Percentiles rank a stretch among this genome's conserved stretches.
Conservation (phyloP, 2,329 filamentous ascomycete genomes). For the Cladosporium velox region DNA sequence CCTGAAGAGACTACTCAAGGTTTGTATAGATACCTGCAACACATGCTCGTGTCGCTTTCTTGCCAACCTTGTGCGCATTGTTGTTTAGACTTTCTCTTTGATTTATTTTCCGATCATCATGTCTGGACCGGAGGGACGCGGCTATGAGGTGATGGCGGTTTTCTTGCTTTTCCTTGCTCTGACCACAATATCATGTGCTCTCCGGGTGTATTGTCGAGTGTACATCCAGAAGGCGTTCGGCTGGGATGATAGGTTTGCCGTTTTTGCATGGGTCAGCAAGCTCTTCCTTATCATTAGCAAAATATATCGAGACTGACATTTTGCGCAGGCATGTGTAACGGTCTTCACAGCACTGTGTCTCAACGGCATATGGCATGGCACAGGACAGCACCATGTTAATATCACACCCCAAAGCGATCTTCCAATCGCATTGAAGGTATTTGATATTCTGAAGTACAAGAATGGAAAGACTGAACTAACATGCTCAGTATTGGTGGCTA, state of each 20-base stretch:
- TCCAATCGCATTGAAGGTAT: conserved; percentile 26
- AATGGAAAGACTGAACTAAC: neutral
- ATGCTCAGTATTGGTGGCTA: conserved; percentile 44
- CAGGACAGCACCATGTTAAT: conserved; percentile 41
- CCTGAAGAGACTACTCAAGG: neutral
- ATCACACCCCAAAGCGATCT: conserved; percentile 30
- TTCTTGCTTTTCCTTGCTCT: conserved; percentile 9
- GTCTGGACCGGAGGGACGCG: conserved; percentile 10
- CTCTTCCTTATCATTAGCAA: neutral
- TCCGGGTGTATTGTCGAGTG: conserved; percentile 3
- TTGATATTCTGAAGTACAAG: neutral
- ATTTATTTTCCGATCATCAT: neutral
- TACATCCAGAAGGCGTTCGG: conserved; percentile 15
- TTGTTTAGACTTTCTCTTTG: neutral
- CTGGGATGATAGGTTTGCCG: conserved; percentile 13
- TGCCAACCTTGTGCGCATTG: neutral
- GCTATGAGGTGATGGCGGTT: conserved; percentile 9
- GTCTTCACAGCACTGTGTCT: conserved; percentile 46
- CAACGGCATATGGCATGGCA: conserved; percentile 42
- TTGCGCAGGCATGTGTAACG: neutral
- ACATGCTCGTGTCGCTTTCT: neutral
- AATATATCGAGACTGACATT: neutral
- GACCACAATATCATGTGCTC: neutral
- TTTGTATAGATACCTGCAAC: neutral
- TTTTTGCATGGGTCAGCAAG: conserved; percentile 1